Conservation (phyloP, 768 basidiomycete genomes). For the Cyathus striatus region DNA sequence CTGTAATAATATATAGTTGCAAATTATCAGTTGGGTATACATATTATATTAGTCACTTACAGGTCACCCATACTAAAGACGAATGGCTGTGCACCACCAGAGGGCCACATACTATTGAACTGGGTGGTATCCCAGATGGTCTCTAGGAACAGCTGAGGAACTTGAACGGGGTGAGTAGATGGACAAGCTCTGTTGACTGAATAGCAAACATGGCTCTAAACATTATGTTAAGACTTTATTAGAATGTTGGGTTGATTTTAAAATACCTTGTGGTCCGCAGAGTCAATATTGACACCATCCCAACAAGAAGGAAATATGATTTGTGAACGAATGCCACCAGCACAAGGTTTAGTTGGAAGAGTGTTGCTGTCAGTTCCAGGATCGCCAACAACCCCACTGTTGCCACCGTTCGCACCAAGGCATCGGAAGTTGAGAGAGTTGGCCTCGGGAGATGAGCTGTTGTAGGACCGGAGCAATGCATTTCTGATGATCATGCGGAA, state of each 20-base stretch:
- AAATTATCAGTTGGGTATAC: too few species aligned
- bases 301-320: conserved; percentile 16
- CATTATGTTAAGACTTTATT: not conserved
- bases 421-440: conserved; percentile 14
- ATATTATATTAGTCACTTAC: conserved; percentile 5
- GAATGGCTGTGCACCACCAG: conserved; percentile 11
- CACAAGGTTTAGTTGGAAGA: conserved; percentile 10
- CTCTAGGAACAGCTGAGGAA: conserved; percentile 13
- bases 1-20: conserved; percentile 4
- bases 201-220: conserved; percentile 12
- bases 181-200: conserved; percentile 11
- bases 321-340: conserved; percentile 14
- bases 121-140: conserved; percentile 13
- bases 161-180: conserved; percentile 10
- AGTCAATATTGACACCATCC: conserved; percentile 15
- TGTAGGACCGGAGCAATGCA: conserved; percentile 9
- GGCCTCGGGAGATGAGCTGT: conserved; percentile 6
- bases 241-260: not conserved
- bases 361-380: conserved; percentile 11
- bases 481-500: conserved; percentile 18
- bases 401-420: conserved; percentile 11
- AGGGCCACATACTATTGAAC: conserved; percentile 17
- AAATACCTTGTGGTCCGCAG: conserved; percentile 11
- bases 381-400: conserved; percentile 9
- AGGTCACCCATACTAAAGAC: conserved; percentile 13